phyloP scores from a whole-genome alignment of 306 rosid species.

The Acacia confusa region DNA sequence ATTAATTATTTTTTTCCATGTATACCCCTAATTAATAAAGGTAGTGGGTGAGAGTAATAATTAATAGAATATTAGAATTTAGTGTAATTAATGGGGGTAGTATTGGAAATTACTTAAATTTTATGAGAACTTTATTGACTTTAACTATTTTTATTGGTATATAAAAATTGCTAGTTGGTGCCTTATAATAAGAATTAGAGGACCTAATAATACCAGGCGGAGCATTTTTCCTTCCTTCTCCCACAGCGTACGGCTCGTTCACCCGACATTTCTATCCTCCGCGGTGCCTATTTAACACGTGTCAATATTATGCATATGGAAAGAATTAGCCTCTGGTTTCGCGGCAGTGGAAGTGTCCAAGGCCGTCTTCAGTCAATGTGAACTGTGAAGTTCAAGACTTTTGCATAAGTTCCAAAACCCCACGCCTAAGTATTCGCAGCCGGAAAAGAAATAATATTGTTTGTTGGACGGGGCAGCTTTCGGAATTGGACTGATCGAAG shows the following conservation, averaged over 20 bases:
- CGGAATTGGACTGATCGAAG: not conserved
- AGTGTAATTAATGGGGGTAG: no score
- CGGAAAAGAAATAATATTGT: not conserved
- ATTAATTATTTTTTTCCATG: no score
- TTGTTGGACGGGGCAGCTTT: not conserved
- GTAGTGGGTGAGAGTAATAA: no score
- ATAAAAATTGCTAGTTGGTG: no score
- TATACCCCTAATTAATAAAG: no score
- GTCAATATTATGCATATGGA: not conserved
- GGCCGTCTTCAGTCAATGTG: slow-evolving; percentile 26
- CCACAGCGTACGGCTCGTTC: not conserved
- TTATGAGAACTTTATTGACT: no score
- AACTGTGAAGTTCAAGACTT: slow-evolving; percentile 32
- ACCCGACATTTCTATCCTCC: not conserved
- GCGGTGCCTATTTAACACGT: not conserved
- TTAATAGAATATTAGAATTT: no score
- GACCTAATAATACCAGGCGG: no score
- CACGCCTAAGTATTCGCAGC: not conserved
- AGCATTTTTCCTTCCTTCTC: not conserved
- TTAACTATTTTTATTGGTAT: no score
- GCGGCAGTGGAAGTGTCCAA: slow-evolving; percentile 24
- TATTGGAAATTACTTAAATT: no score
- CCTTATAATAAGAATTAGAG: no score
- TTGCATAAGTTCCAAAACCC: slow-evolving; percentile 3
- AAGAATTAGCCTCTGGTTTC: not conserved